These are phyloP conservation scores for Millerago galiae DNA, from an alignment of 805 yeast genomes.

Conservation along the genomic window DNA sequence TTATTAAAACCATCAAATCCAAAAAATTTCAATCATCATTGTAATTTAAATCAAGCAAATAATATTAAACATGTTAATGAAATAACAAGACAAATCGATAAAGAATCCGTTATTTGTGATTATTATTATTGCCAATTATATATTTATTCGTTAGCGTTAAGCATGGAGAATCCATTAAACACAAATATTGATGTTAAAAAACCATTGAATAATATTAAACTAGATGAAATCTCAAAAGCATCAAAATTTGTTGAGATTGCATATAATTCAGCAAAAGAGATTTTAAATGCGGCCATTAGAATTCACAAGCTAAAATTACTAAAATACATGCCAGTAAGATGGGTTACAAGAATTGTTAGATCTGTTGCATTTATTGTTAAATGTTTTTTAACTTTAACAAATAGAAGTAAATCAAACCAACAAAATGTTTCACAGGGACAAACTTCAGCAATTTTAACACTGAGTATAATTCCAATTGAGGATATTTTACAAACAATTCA, in stretches of 20 bases:
- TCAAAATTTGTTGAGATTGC: conserved; percentile 80
- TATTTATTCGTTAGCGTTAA: conserved; percentile 74
- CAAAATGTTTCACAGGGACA: conserved; percentile 24
- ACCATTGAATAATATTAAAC: conserved; percentile 33
- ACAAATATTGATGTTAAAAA: conserved; percentile 15
- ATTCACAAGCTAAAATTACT: conserved; percentile 60
- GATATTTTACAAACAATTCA: conserved; percentile 65
- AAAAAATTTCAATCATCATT: conserved; percentile 29
- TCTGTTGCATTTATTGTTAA: conserved; percentile 89
- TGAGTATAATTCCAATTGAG: conserved; percentile 59
- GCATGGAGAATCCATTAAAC: conserved; percentile 34
- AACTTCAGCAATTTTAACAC: conserved; percentile 42
- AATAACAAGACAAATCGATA: conserved; percentile 39
- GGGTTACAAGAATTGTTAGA: conserved; percentile 81
- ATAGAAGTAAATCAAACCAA: conserved; percentile 11
- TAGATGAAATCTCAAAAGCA: conserved; percentile 66
- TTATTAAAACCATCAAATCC: conserved; percentile 45
- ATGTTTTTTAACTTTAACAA: conserved; percentile 62
- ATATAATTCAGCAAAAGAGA: conserved; percentile 75
- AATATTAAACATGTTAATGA: conserved; percentile 28
- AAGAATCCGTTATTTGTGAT: conserved; percentile 73
- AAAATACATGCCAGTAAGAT: conserved; percentile 82
- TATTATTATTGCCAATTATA: conserved; percentile 80
- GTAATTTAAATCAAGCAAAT: conserved; percentile 19
- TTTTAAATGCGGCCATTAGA: conserved; percentile 62